Evolutionary conservation across 768 basidiomycete genomes (phyloP), one percentile per base, ranked within the genome.

Genomic region (Boletellus ananiceps): DNA sequence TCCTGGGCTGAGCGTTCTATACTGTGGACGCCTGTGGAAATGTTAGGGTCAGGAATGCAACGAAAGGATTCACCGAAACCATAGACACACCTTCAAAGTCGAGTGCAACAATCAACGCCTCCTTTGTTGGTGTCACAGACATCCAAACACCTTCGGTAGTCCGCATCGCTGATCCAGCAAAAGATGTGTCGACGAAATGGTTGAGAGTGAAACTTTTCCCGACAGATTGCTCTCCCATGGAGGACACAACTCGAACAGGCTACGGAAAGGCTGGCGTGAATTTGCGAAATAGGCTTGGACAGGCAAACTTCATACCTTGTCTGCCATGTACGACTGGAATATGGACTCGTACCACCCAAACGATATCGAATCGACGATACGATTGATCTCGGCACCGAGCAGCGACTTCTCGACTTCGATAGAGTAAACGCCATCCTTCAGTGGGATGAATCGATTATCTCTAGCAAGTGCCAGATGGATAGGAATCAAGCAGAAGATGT

Each of bases 91-190:
- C 83, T 73, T 84, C 82, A 50, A 84, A 84, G 53, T 84, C 82
- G 9, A 84, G 70, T 4, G 83, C 76, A 0, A 83, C 80, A n/a
- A 83, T 66, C 15, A 84, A 58, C 3, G 62, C 64, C 5, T 81
- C 75, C 23, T 75, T 67, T 0, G 83, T 82, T 0, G 82, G 83
- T 2, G 81, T 81, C 14, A 78, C 78, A 1, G 81, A 82, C 74
- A 83, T 77, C 81, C 81, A 83, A 21, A 83, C 78, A 16, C 81
- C 81, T 65, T 82, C 79, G 55, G 78, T 82, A 4, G 80, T 81
- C 29, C 79, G 66, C 79, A 83, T 82, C 0, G 82, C 82, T 9
- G 75, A 79, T 6, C 82, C 82, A 14, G 81, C 80, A 51, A 84
- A 84, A 1, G 82, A 83, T 0, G 81, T 80, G 52, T 84, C 82